phyloP scores from a whole-genome alignment of 106 monocot genomes.

The Alisma plantagoaquatica region DNA sequence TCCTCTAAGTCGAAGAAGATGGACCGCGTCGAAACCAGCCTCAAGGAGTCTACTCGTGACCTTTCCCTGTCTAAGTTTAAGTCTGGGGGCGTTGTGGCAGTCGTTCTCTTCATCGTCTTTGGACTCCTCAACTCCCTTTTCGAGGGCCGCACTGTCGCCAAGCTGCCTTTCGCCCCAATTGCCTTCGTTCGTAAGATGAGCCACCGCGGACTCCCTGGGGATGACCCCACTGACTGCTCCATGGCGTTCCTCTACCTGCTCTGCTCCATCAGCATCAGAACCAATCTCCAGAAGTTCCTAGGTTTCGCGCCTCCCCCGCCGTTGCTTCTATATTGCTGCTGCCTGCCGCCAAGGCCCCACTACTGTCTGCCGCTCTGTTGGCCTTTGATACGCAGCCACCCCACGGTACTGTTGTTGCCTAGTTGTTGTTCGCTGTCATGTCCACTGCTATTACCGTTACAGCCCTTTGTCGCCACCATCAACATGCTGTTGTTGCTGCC shows the following conservation, averaged over 20 bases:
- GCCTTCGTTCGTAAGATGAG: slow-evolving; percentile 87
- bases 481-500: no score
- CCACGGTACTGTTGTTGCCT: no score
- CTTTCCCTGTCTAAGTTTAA: slow-evolving; percentile 96
- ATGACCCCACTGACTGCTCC: slow-evolving; percentile 85
- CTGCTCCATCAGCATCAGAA: slow-evolving; percentile 90
- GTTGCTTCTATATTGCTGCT: no score
- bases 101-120: slow-evolving; percentile 89
- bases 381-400: no score
- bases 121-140: slow-evolving; percentile 96
- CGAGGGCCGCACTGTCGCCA: slow-evolving; percentile 86
- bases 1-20: slow-evolving; percentile 60
- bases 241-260: slow-evolving; percentile 96
- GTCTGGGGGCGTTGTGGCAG: slow-evolving; percentile 88
- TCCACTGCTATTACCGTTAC: no score
- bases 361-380: no score
- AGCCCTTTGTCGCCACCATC: no score
- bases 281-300: slow-evolving; percentile 93
- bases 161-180: slow-evolving; percentile 77
- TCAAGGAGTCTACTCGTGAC: slow-evolving; percentile 91
- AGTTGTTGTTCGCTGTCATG: no score
- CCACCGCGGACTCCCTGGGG: slow-evolving; percentile 73
- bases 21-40: slow-evolving; percentile 85
- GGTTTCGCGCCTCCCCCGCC: slow-evolving; percentile 88
- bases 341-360: no score